phyloP scores from a whole-genome alignment of 2,329 filamentous ascomycete species.

The Claviceps quebecensis region DNA sequence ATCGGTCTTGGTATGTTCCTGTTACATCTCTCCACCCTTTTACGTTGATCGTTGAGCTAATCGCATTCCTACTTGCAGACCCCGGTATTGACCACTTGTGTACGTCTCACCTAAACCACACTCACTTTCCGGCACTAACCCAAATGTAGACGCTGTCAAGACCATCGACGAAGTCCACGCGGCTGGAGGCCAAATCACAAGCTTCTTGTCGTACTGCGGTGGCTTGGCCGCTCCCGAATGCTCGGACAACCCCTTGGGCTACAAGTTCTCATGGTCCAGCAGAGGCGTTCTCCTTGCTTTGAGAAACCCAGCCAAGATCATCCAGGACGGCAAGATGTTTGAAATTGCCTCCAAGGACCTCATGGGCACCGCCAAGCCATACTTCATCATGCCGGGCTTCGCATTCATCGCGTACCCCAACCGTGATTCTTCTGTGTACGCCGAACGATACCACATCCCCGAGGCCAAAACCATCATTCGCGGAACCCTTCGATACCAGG shows the following conservation, averaged over 20 bases:
- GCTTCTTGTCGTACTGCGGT: conserved; percentile 76
- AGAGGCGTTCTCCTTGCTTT: conserved; percentile 81
- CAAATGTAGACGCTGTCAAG: conserved; percentile 59
- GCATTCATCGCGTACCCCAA: conserved; percentile 89
- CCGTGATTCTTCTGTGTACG: conserved; percentile 77
- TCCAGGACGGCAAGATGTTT: conserved; percentile 62
- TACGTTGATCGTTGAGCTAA: not conserved
- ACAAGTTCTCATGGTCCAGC: conserved; percentile 70
- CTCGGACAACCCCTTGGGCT: conserved; percentile 71
- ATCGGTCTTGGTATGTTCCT: conserved; percentile 47
- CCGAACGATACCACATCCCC: conserved; percentile 79
- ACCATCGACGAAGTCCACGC: conserved; percentile 80
- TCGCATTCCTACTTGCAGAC: conserved; percentile 23
- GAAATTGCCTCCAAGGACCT: conserved; percentile 36
- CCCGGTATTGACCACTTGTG: conserved; percentile 58
- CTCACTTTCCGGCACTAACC: not conserved
- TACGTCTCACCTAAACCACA: conserved; percentile 5
- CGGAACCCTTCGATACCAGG: conserved; percentile 69
- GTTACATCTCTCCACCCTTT: not conserved
- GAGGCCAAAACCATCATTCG: conserved; percentile 83
- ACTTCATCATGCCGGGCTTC: conserved; percentile 76
- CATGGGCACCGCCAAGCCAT: conserved; percentile 56
- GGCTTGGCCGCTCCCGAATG: conserved; percentile 44
- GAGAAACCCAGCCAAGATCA: conserved; percentile 72
- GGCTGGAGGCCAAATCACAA: conserved; percentile 69